Conservation (phyloP, 2,329 filamentous ascomycete species). For the Colletotrichum camelliae region DNA sequence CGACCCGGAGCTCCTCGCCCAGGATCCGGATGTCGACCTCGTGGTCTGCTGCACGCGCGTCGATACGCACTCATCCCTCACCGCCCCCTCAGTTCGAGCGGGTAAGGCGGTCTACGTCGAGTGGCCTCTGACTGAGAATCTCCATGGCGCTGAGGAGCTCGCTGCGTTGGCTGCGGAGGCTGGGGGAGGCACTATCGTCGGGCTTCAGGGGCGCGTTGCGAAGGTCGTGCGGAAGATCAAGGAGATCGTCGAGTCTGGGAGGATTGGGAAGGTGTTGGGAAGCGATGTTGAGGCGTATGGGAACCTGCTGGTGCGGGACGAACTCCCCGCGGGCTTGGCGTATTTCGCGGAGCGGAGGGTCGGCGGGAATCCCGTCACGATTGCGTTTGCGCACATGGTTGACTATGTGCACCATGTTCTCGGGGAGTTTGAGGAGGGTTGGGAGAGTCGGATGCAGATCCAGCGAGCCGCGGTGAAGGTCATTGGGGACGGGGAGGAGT, state of each 20-base stretch:
- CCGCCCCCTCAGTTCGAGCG: conserved; percentile 50
- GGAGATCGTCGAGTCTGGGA: conserved; percentile 46
- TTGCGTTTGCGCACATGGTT: conserved; percentile 41
- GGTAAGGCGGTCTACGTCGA: conserved; percentile 62
- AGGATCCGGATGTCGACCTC: conserved; percentile 56
- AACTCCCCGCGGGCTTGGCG: conserved; percentile 36
- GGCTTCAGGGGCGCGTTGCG: conserved; percentile 54
- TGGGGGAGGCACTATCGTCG: conserved; percentile 44
- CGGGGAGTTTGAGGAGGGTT: not conserved
- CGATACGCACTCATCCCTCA: conserved; percentile 53
- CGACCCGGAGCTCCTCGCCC: conserved; percentile 49
- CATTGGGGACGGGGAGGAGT: not conserved
- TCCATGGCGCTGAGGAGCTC: conserved; percentile 45
- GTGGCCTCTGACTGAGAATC: conserved; percentile 59
- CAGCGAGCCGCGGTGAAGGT: conserved; percentile 9
- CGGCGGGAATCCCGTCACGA: conserved; percentile 49
- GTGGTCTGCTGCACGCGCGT: conserved; percentile 61
- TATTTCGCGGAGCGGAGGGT: conserved; percentile 56
- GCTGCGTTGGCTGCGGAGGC: conserved; percentile 4
- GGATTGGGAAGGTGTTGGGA: conserved; percentile 58
- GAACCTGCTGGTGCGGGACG: conserved; percentile 37
- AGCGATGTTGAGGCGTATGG: conserved; percentile 48
- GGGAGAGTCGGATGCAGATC: conserved; percentile 34
- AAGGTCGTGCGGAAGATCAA: conserved; percentile 49
- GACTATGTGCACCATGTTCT: conserved; percentile 4